Evolutionary conservation across 148 eudicot species (phyloP).

Genomic region (Rhododendron simsii): DNA sequence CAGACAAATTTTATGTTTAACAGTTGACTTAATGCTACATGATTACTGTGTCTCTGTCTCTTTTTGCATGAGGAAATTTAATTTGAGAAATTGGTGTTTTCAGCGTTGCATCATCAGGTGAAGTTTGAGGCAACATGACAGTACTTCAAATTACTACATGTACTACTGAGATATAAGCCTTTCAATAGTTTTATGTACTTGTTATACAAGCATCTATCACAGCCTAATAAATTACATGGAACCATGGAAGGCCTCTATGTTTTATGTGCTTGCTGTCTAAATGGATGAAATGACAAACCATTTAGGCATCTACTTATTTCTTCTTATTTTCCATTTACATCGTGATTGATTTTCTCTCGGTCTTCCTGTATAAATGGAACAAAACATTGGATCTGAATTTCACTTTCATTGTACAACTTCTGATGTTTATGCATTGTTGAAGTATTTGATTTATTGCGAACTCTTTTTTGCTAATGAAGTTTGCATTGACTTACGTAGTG

Average conservation of each 20-base stretch:
- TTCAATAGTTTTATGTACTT: background rate
- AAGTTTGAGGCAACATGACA: background rate
- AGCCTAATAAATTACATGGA: too few species aligned
- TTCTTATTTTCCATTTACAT: too few species aligned
- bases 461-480: too few species aligned
- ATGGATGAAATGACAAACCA: too few species aligned
- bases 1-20: background rate
- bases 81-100: background rate
- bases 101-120: background rate
- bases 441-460: too few species aligned
- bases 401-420: background rate
- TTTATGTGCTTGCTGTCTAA: too few species aligned
- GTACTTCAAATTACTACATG: background rate
- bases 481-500: background rate
- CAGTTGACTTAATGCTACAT: background rate
- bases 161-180: background rate
- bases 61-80: background rate
- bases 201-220: background rate
- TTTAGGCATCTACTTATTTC: too few species aligned
- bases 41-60: background rate
- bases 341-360: too few species aligned
- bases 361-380: too few species aligned
- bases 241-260: too few species aligned
- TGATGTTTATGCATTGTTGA: background rate
- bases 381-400: too few species aligned